A percentile compares a stretch with the other conserved stretches of the same genome.
These are phyloP conservation scores for Amanita rimosa DNA, from an alignment of 768 basidiomycete species.

Conservation along the genomic window DNA sequence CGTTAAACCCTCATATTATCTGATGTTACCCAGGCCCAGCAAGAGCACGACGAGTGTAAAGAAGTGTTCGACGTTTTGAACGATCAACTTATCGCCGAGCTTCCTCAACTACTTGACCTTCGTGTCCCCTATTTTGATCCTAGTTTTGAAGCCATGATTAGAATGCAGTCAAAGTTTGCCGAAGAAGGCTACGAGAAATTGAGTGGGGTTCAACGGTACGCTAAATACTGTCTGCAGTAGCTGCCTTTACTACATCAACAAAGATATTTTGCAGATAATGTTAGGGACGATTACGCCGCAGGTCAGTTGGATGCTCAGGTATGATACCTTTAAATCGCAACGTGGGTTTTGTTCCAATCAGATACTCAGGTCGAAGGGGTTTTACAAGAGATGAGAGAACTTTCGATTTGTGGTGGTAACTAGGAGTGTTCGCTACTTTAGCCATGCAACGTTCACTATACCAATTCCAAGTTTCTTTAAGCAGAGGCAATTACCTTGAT, in stretches of 20 bases:
- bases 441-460: neutral
- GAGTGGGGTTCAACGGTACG: conserved; percentile 81
- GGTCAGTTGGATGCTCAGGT: conserved; percentile 94
- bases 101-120: conserved; percentile 88
- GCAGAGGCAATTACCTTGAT: neutral
- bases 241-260: neutral
- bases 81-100: conserved; percentile 79
- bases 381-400: conserved; percentile 93
- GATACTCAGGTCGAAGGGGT: conserved; percentile 75
- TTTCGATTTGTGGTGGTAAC: conserved; percentile 83
- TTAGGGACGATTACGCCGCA: conserved; percentile 94
- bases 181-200: conserved; percentile 98
- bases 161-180: conserved; percentile 95
- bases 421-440: conserved; percentile 8
- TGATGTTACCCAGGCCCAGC: conserved; percentile 58
- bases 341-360: neutral
- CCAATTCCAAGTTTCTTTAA: too few species aligned
- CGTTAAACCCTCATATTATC: neutral
- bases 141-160: conserved; percentile 97
- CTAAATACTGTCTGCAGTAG: conserved; percentile 5
- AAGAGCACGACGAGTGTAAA: conserved; percentile 90
- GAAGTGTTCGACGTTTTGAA: conserved; percentile 93
- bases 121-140: conserved; percentile 98
- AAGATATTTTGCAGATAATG: conserved; percentile 83
- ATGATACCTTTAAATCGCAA: conserved; percentile 8